Evolutionary conservation across 805 yeast genomes (phyloP).

Genomic region (Schwanniomyces vanrijiae): DNA sequence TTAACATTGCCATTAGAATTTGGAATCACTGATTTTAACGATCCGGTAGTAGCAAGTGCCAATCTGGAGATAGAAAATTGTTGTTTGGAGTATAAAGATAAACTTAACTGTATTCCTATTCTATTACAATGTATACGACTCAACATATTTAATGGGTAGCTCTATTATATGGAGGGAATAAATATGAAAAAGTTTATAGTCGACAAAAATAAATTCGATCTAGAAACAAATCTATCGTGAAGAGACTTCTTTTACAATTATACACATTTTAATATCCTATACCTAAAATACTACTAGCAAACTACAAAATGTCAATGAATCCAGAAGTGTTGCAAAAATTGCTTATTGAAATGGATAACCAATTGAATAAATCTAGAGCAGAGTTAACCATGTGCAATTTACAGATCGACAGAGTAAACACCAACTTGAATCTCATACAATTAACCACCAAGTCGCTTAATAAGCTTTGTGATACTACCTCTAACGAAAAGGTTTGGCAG

Average conservation of each 20-base stretch:
- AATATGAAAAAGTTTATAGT: neutral
- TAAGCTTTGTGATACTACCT: slow-evolving; percentile 31
- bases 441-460: slow-evolving; percentile 58
- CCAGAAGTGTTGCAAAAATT: slow-evolving; percentile 53
- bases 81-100: neutral
- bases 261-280: neutral
- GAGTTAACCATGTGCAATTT: slow-evolving; percentile 57
- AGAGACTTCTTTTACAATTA: neutral
- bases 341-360: slow-evolving; percentile 65
- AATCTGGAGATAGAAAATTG: neutral
- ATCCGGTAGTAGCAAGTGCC: slow-evolving; percentile 16
- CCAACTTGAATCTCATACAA: slow-evolving; percentile 53
- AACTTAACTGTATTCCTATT: neutral
- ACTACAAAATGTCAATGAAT: slow-evolving; percentile 39
- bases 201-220: neutral
- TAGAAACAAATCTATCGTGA: neutral
- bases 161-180: neutral
- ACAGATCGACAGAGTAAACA: slow-evolving; percentile 49
- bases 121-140: neutral
- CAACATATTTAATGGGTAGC: neutral
- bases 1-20: slow-evolving; percentile 17
- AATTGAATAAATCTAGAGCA: slow-evolving; percentile 56
- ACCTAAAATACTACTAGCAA: neutral
- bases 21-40: slow-evolving; percentile 12
- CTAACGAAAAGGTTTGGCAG: slow-evolving; percentile 66